Conservation (phyloP, 495 filamentous ascomycete genomes). For the Neurospora sp. region DNA sequence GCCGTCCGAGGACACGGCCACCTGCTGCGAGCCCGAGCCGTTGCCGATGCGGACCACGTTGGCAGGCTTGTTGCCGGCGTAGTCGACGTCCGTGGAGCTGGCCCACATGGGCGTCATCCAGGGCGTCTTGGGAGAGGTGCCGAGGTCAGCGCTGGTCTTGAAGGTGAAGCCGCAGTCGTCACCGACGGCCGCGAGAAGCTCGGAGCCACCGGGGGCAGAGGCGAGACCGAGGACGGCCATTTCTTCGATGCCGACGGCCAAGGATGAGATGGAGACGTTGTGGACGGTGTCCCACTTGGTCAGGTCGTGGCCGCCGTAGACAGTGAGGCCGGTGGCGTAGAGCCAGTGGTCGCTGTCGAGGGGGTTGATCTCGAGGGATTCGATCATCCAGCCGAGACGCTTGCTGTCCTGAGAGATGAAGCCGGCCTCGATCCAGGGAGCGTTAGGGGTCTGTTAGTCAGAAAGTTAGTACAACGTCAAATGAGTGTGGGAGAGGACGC, state of each 20-base stretch:
- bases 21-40: constrained; percentile 27
- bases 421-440: constrained; percentile 39
- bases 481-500: constrained; percentile 4
- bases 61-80: constrained; percentile 42
- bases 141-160: constrained; percentile 28
- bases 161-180: constrained; percentile 49
- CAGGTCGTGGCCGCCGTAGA: constrained; percentile 43
- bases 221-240: constrained; percentile 42
- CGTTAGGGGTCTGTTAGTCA: constrained; percentile 23
- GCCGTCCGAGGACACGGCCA: constrained; percentile 33
- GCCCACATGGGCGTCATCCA: constrained; percentile 43
- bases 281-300: constrained; percentile 40
- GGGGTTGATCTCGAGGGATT: constrained; percentile 49
- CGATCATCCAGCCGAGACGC: constrained; percentile 54
- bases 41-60: constrained; percentile 48
- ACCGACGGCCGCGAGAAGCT: constrained; percentile 46
- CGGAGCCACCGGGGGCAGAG: constrained; percentile 40
- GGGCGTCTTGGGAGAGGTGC: constrained; percentile 33
- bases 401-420: constrained; percentile 36
- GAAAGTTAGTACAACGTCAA: constrained; percentile 16
- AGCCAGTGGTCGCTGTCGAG: constrained; percentile 50
- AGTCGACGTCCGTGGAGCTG: constrained; percentile 42
- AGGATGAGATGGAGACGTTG: constrained; percentile 39
- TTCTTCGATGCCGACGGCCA: constrained; percentile 52
- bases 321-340: constrained; percentile 46